Conservation (phyloP, 306 rosid species). For the Citrullus colocynthis region DNA sequence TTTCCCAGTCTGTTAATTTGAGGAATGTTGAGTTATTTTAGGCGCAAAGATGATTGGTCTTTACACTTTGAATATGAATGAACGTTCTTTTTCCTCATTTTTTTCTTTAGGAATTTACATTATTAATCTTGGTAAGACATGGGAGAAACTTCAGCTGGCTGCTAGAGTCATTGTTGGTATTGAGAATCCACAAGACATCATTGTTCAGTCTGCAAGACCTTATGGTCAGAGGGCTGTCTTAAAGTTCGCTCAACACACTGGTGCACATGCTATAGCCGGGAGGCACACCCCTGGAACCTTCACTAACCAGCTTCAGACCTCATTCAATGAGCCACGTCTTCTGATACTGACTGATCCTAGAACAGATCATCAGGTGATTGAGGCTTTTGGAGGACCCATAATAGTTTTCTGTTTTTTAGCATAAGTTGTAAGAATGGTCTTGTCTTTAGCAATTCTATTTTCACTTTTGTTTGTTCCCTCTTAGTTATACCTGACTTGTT, state of each 20-base stretch:
- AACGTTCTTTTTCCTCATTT: neutral
- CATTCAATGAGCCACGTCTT: conserved; percentile 79
- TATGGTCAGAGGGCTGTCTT: conserved; percentile 90
- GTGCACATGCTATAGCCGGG: conserved; percentile 84
- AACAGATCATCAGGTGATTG: conserved; percentile 77
- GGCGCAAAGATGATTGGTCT: neutral
- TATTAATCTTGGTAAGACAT: conserved; percentile 73
- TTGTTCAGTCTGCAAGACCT: conserved; percentile 86
- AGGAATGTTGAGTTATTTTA: neutral
- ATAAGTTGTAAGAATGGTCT: neutral
- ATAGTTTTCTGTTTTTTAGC: neutral
- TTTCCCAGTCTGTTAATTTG: neutral
- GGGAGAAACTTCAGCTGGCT: conserved; percentile 82
- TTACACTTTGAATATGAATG: neutral
- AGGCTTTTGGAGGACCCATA: neutral
- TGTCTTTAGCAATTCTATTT: neutral
- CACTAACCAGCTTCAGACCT: conserved; percentile 85
- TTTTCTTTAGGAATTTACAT: conserved; percentile 48
- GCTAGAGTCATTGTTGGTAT: conserved; percentile 77
- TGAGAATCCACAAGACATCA: conserved; percentile 79
- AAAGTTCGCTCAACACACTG: conserved; percentile 83
- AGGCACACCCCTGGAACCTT: conserved; percentile 86
- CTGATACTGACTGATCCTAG: conserved; percentile 87
- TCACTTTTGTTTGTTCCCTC: neutral
- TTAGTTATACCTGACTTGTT: neutral